Percentiles rank a stretch among this genome's conserved stretches.
These are phyloP conservation scores for Leccinum broughii DNA, from an alignment of 768 basidiomycete species.

Conservation along the genomic window DNA sequence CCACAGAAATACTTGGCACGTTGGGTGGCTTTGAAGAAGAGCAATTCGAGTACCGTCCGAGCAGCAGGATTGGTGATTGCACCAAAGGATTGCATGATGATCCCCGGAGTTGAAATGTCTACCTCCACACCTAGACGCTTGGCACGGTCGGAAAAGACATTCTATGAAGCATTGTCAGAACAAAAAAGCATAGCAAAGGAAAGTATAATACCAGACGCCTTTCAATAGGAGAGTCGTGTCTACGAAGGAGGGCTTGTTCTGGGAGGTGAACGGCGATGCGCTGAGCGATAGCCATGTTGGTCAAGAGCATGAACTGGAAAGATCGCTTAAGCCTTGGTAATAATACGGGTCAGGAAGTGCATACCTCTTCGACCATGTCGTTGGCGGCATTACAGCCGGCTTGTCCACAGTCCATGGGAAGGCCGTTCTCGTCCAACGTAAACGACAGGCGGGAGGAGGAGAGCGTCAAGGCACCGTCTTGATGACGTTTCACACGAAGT, in stretches of 20 bases:
- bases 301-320: slow-evolving; percentile 81
- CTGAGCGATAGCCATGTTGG: slow-evolving; percentile 88
- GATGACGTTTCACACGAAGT: slow-evolving; percentile 69
- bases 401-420: slow-evolving; percentile 77
- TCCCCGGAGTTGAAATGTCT: slow-evolving; percentile 75
- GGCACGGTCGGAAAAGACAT: slow-evolving; percentile 76
- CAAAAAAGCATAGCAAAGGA: not conserved
- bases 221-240: slow-evolving; percentile 91
- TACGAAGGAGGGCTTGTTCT: slow-evolving; percentile 94
- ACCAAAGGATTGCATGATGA: slow-evolving; percentile 85
- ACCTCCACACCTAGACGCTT: slow-evolving; percentile 80
- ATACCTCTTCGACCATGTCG: slow-evolving; percentile 85
- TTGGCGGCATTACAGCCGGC: slow-evolving; percentile 71
- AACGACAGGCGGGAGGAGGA: slow-evolving; percentile 74
- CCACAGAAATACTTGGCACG: slow-evolving; percentile 98
- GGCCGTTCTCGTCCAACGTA: slow-evolving; percentile 72
- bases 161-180: slow-evolving; percentile 43
- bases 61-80: slow-evolving; percentile 70
- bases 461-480: slow-evolving; percentile 75
- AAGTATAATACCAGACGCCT: slow-evolving; percentile 66
- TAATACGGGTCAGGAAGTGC: slow-evolving; percentile 11
- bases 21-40: slow-evolving; percentile 90
- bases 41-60: slow-evolving; percentile 74
- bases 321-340: slow-evolving; percentile 5
- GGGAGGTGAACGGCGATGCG: slow-evolving; percentile 92